A percentile compares a stretch with the other conserved stretches of the same genome.
phyloP scores from a whole-genome alignment of 2,329 filamentous ascomycete species.

The Raffaelea albimanens region DNA sequence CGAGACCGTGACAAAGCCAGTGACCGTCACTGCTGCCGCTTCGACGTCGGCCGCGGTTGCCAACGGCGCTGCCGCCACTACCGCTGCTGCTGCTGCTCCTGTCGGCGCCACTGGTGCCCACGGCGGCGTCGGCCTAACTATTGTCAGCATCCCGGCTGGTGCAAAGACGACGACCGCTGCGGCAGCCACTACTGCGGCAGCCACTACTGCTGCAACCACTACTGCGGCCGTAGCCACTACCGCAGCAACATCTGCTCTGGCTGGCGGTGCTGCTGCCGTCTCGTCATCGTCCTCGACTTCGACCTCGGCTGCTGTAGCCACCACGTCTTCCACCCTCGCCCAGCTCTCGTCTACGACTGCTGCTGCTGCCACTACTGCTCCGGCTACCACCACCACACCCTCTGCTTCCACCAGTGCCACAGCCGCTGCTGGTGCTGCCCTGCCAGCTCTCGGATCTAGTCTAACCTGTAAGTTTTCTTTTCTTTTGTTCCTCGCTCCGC shows the following conservation, averaged over 20 bases:
- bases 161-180: slow-evolving; percentile 7
- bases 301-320: neutral
- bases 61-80: neutral
- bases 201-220: slow-evolving; percentile 3
- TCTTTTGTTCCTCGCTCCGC: neutral
- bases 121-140: slow-evolving; percentile 13
- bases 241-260: neutral
- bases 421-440: too few relatives aligned
- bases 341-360: slow-evolving; percentile 14
- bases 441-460: too few relatives aligned
- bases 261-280: neutral
- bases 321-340: slow-evolving; percentile 18
- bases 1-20: slow-evolving; percentile 3
- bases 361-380: slow-evolving; percentile 13
- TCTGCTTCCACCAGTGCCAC: too few relatives aligned
- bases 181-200: slow-evolving; percentile 1
- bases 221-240: slow-evolving; percentile 5
- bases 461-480: neutral
- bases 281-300: slow-evolving; percentile 1
- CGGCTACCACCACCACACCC: slow-evolving; percentile 1
- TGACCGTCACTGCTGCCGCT: neutral
- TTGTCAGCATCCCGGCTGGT: slow-evolving; percentile 11
- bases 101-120: neutral
- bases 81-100: neutral
- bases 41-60: neutral